Evolutionary conservation across 2,329 filamentous ascomycete species (phyloP), one percentile per base, ranked within the genome.

Genomic region (Stachybotrys echinatus): DNA sequence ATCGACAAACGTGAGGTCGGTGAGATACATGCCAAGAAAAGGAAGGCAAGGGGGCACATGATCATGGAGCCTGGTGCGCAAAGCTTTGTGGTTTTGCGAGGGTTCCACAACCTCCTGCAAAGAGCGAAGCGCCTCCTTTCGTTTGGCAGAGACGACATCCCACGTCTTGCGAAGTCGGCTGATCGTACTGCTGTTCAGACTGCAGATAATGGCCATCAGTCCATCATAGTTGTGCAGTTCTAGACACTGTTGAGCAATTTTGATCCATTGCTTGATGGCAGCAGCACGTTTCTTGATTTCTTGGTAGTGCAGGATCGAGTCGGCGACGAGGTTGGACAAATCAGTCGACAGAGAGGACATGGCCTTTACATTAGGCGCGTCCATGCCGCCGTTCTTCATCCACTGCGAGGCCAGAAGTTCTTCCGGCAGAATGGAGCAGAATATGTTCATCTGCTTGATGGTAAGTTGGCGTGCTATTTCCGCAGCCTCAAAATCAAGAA

Each of bases 181-280:
- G 58, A 99, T 92, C 60, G 91, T 92, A 17, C 92, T 95, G 50
- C 88, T 92, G 69, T 95, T 95, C 45, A 99, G 72, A 10, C 89
- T 92, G 74, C 92, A 96, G 61, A 96, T 90, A 59, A 99, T 96
- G 7, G 94, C 91, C 91, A 97, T 96, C 12, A 99, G 74, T 0
- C 90, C 89, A 63, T 99, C 92, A 60, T 96, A 99, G 71, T 99
- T 99, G 72, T 94, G 87, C 22, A 97, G 79, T 61, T 94, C 89
- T 5, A 95, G 75, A 57, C 90, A 95, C 60, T 88, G 89, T 59
- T 87, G 80, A 1, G 89, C 90, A 58, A 97, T 85, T 75, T 97
- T 99, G 65, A 96, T 89, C 94, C 94, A 99, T 60, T 97, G 92
- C 74, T 99, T 97, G 72, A 99, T 94, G 48, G 91, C 83, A 2